Percentiles rank a stretch among this genome's conserved stretches.
phyloP scores from a whole-genome alignment of 306 rosid genomes.

The Pterocarpus macrocarpus region DNA sequence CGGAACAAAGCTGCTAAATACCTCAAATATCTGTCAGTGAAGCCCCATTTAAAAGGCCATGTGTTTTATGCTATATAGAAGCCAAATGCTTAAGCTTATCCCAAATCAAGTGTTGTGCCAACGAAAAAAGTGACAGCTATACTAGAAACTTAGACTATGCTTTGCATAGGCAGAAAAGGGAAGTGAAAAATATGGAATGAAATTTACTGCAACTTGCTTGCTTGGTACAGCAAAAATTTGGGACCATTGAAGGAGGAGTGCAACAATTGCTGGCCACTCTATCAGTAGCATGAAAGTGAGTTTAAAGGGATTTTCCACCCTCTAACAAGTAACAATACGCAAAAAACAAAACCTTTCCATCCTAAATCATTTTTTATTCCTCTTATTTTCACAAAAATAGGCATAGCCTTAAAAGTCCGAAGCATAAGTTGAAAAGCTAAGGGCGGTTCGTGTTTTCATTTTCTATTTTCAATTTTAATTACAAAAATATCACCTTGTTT shows the following conservation, averaged over 20 bases:
- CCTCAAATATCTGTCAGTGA: no score
- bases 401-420: background rate
- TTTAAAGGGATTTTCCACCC: slow-evolving; percentile 14
- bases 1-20: no score
- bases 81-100: background rate
- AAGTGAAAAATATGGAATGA: slow-evolving; percentile 5
- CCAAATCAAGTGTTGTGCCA: background rate
- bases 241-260: background rate
- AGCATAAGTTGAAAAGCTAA: background rate
- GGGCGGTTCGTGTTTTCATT: no score
- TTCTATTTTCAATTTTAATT: no score
- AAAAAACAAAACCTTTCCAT: slow-evolving; percentile 21
- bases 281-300: background rate
- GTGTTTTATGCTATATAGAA: background rate
- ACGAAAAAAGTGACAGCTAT: background rate
- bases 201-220: background rate
- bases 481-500: no score
- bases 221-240: slow-evolving; percentile 10
- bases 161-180: background rate
- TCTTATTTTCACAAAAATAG: slow-evolving; percentile 15
- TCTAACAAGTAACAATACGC: background rate
- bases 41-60: background rate
- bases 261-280: slow-evolving; percentile 9
- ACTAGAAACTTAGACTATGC: slow-evolving; percentile 2
- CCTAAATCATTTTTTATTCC: slow-evolving; percentile 11